A percentile compares a stretch with the other conserved stretches of the same genome.
These are phyloP conservation scores for Lineolata rhizophorae DNA, from an alignment of 495 filamentous ascomycete species.

Conservation along the genomic window DNA sequence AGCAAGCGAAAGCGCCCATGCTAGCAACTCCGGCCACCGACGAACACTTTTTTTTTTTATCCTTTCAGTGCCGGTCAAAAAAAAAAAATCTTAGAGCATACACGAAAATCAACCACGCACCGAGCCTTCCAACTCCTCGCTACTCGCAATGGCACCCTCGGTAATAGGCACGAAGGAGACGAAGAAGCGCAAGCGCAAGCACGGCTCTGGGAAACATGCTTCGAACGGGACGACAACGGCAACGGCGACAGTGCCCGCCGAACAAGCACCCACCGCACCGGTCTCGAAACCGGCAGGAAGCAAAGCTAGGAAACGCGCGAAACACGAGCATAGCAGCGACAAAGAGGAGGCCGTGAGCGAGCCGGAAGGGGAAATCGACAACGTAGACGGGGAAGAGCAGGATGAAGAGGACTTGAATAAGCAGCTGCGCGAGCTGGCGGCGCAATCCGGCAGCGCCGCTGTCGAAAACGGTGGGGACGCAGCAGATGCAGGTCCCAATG, in stretches of 20 bases:
- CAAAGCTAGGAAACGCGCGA: constrained; percentile 12
- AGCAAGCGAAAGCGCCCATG: too few relatives aligned
- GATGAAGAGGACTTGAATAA: constrained; percentile 14
- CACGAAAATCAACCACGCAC: too few relatives aligned
- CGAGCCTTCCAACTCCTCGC: too few relatives aligned
- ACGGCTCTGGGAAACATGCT: constrained; percentile 8
- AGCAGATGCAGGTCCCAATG: neutral
- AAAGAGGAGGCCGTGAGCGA: neutral
- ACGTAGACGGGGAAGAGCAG: too few relatives aligned
- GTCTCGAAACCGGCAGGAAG: constrained; percentile 6
- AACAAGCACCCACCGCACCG: constrained; percentile 4
- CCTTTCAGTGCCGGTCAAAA: too few relatives aligned
- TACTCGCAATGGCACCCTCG: too few relatives aligned
- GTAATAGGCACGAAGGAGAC: too few relatives aligned
- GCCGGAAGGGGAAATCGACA: constrained; percentile 6
- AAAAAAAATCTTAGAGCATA: too few relatives aligned
- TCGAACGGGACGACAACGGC: constrained; percentile 1
- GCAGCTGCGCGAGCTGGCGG: constrained; percentile 13
- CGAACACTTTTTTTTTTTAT: too few relatives aligned
- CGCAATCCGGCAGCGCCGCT: neutral
- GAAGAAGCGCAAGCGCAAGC: constrained; percentile 17
- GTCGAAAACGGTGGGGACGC: constrained; percentile 2
- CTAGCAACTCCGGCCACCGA: too few relatives aligned
- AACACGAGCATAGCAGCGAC: constrained; percentile 2
- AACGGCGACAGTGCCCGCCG: neutral